A percentile compares a stretch with the other conserved stretches of the same genome.
phyloP scores from a whole-genome alignment of 495 filamentous ascomycete species.

The Evernia prunastri region DNA sequence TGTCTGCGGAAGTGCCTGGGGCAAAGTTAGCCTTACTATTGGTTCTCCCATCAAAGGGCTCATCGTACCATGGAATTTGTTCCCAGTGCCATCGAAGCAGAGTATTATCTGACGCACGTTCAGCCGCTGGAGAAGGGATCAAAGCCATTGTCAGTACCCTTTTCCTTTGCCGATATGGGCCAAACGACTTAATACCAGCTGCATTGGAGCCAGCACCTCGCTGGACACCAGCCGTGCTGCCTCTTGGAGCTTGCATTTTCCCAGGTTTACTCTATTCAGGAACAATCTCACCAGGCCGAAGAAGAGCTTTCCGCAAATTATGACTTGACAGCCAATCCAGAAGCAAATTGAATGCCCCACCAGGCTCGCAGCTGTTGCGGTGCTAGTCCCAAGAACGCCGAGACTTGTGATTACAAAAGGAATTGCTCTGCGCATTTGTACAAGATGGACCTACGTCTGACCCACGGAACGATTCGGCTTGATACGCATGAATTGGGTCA shows the following conservation, averaged over 20 bases:
- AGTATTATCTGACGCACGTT: constrained; percentile 57
- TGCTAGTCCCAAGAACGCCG: background rate
- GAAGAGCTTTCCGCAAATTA: background rate
- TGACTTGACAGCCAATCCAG: background rate
- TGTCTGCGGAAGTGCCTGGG: constrained; percentile 70
- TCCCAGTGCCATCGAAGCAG: constrained; percentile 87
- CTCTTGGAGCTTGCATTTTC: background rate
- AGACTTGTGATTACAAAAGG: background rate
- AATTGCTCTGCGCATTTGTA: background rate
- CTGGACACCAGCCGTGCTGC: background rate
- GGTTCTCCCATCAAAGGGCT: background rate
- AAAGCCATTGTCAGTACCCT: constrained; percentile 10
- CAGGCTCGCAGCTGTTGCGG: background rate
- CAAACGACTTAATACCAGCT: constrained; percentile 6
- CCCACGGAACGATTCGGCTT: background rate
- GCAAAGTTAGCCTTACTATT: constrained; percentile 26
- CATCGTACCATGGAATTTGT: constrained; percentile 64
- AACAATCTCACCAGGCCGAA: background rate
- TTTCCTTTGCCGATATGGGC: constrained; percentile 19
- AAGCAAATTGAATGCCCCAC: background rate
- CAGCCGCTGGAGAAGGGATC: background rate
- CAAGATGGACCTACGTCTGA: background rate
- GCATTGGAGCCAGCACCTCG: background rate
- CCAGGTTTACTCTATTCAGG: background rate
- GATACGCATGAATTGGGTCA: background rate